Base-by-base conservation (phyloP, 805 yeast species). In the Hanseniaspora vineae region DNA sequence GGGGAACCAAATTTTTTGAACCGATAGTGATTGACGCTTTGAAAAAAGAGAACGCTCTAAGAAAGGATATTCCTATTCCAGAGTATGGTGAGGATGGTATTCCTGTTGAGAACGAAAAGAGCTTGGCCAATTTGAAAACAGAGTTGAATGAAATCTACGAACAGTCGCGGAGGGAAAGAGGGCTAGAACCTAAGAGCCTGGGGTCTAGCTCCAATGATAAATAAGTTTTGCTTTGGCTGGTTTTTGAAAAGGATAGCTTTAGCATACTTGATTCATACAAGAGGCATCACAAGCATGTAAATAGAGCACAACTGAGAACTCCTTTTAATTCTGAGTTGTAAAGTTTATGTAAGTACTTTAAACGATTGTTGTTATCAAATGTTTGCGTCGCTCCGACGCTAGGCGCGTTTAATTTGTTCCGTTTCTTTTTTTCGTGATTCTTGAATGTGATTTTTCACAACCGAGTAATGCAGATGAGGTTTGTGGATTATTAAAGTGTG, bases 1-100 rank as follows among this genome's bases (percentile, higher is more conserved):
- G 73, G 17, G 73, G 73, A 46, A 52, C 77, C 48, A 76, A 73
- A 58, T 84, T 84, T 64, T 84, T 85, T 68, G 80, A 80, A 54
- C 94, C 94, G 2, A 60, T 84, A 15, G 73, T 84, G 2, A 72
- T 83, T 31, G 88, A 80, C 44, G 81, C 74, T 52, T 67, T 84
- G 50, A 69, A 72, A 54, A 75, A 78, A 56, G 87, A 81, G 51
- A 85, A 86, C 2, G 72, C 72, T 49, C 66, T 84, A 45, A 71
- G 89, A 58, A 57, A 64, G 1, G 90, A 81, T 55, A 72, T 82
- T 42, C 66, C 66, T 13, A 66, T 81, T 35, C 81, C 81, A 1
- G 68, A 76, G 31, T 75, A 69, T 51, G 77, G 75, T 51, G 67
- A 62, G 6, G 43, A 19, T 6, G 68, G 71, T 17, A 76, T 77